Evolutionary conservation across 2,329 filamentous ascomycete genomes (phyloP).

Genomic region (Acrocalymma vagum): DNA sequence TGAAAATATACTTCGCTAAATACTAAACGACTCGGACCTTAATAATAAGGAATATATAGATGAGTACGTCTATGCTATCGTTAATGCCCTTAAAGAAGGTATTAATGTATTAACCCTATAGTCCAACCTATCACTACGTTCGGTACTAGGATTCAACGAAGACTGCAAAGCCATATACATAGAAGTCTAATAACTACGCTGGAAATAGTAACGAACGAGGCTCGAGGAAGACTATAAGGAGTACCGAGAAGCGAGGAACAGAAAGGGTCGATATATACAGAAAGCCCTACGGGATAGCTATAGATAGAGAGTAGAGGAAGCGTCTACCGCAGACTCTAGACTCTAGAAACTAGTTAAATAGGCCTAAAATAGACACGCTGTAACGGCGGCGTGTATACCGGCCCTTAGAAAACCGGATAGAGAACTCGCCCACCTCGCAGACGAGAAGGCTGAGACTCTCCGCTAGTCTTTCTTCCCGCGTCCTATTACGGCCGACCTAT

Average conservation of each 20-base stretch:
- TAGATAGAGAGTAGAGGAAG: slow-evolving; percentile 30
- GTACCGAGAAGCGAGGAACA: slow-evolving; percentile 24
- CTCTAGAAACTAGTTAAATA: slow-evolving; percentile 33
- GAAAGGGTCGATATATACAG: slow-evolving; percentile 28
- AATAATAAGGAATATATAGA: slow-evolving; percentile 16
- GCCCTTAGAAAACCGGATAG: slow-evolving; percentile 18
- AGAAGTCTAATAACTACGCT: slow-evolving; percentile 19
- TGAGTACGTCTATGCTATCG: slow-evolving; percentile 13
- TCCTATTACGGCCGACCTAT: slow-evolving; percentile 17
- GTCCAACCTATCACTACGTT: slow-evolving; percentile 1
- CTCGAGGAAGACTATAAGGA: slow-evolving; percentile 17
- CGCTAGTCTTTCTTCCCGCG: slow-evolving; percentile 26
- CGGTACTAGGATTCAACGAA: slow-evolving; percentile 13
- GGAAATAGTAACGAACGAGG: slow-evolving; percentile 11
- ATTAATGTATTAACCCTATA: slow-evolving; percentile 14
- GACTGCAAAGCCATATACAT: slow-evolving; percentile 15
- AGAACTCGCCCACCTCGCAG: slow-evolving; percentile 9
- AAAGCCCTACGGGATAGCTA: slow-evolving; percentile 23
- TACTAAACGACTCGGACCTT: slow-evolving; percentile 14
- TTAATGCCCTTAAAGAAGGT: slow-evolving; percentile 12
- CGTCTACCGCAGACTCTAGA: slow-evolving; percentile 21
- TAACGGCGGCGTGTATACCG: slow-evolving; percentile 7
- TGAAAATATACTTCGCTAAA: no score
- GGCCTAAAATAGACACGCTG: slow-evolving; percentile 28
- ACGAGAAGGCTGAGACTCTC: slow-evolving; percentile 17